Percentiles rank a stretch among this genome's conserved stretches.
Evolutionary conservation across 345 rosid genomes (phyloP).

Genomic region (Carallia pectinifolia): DNA sequence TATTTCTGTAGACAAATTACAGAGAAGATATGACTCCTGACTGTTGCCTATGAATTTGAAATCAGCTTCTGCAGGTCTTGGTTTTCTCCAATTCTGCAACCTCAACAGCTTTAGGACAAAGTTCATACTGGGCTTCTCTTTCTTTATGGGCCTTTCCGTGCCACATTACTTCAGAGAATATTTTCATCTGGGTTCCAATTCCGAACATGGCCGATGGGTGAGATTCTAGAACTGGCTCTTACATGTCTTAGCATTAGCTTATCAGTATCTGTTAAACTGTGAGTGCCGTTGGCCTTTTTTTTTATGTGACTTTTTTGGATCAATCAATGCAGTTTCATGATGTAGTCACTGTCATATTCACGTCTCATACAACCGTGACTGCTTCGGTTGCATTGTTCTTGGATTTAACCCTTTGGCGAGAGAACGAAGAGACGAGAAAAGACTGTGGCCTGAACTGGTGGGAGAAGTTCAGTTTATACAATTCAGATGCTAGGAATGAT

Average conservation of each 20-base stretch:
- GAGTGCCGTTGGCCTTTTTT: not conserved
- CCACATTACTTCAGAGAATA: constrained; percentile 89
- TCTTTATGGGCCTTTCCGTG: constrained; percentile 80
- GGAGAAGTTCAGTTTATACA: constrained; percentile 57
- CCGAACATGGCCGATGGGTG: constrained; percentile 77
- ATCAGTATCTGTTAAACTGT: not conserved
- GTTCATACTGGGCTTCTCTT: constrained; percentile 74
- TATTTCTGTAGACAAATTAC: no score
- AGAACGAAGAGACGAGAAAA: constrained; percentile 39
- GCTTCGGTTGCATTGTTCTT: constrained; percentile 46
- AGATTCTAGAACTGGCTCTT: not conserved
- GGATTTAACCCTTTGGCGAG: constrained; percentile 49
- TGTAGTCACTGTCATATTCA: constrained; percentile 51
- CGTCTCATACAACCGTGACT: constrained; percentile 60
- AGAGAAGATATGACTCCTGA: not conserved
- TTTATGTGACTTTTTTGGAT: not conserved
- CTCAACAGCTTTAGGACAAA: constrained; percentile 78
- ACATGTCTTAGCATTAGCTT: not conserved
- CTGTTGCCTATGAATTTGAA: not conserved
- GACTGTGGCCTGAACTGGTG: constrained; percentile 65
- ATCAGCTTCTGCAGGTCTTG: constrained; percentile 70
- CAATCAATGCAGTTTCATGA: constrained; percentile 42
- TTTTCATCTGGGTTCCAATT: constrained; percentile 41
- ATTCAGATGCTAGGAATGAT: constrained; percentile 59
- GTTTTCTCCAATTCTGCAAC: constrained; percentile 86